Evolutionary conservation across 108 stramenopile genomes (phyloP), one percentile per base, ranked within the genome.

Genomic region (Bacterosira constricta): DNA sequence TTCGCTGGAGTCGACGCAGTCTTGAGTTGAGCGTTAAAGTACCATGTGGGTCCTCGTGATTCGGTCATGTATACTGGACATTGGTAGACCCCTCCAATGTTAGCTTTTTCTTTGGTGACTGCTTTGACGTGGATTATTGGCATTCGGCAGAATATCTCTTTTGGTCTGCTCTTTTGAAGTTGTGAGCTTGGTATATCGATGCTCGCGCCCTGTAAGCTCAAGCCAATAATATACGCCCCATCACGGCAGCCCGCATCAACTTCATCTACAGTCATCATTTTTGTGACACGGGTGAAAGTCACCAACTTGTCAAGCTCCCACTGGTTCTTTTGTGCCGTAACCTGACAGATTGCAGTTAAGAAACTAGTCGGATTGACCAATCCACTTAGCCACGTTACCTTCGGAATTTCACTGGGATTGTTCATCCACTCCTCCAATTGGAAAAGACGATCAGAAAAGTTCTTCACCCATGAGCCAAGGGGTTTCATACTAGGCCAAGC

Each of bases 271-370:
- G 73, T 25, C 68, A 85, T 78, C 56, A 90, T 85, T 57, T 93
- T 94, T 47, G 91, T 88, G 52, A 94, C 89, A n/a, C 94, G 90
- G 13, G 91, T 93, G 50, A 86, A 86, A n/a, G 90, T 91, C 13
- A 89, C 90, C 17, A 96, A 79, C 76, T 93, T 91, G 73, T 96
- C 94, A 21, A 96, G 71, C 63, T 91, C 92, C 87, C 87, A 91
- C 25, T 72, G 56, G 37, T 91, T 90, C 74, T 87, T 89, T 47
- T 95, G 92, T 17, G 96, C 94, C 7, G 92, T 85, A 31, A 94
- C 94, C 76, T 96, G 95, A 34, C 94, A 87, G 42, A 96, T 87
- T 26, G 94, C 93, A n/a, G 94, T 95, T 52, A 96, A 68, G 80
- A 96, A 95, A 61, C 90, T 88, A 55, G 90, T 92, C 4, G 96